These are phyloP conservation scores for Wickerhamiella galacta DNA, from an alignment of 805 yeast genomes.

Conservation along the genomic window DNA sequence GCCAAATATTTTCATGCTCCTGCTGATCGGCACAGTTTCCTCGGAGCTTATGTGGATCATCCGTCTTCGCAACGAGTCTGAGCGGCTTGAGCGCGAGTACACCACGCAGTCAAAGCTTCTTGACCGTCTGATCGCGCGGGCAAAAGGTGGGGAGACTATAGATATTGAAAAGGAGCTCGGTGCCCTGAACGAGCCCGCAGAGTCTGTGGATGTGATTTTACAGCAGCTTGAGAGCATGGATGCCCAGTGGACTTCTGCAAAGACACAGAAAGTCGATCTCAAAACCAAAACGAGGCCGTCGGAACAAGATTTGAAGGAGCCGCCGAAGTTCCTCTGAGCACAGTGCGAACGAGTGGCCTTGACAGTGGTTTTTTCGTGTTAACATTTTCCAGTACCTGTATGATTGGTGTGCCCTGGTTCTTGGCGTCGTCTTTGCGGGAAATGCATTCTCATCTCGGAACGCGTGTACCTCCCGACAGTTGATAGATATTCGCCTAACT, in stretches of 20 bases:
- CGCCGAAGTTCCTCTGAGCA: too few species aligned
- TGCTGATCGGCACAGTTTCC: constrained; percentile 30
- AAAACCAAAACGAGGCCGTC: too few species aligned
- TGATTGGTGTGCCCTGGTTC: too few species aligned
- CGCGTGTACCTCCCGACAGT: too few species aligned
- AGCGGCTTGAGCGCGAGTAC: constrained; percentile 27
- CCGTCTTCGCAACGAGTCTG: constrained; percentile 25
- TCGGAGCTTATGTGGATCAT: constrained; percentile 33
- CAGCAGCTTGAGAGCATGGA: constrained; percentile 18
- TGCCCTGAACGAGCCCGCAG: constrained; percentile 9
- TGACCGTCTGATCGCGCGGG: constrained; percentile 25
- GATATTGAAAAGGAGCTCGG: constrained; percentile 27
- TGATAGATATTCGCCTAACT: too few species aligned
- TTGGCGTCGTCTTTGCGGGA: too few species aligned
- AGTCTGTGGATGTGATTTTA: constrained; percentile 15
- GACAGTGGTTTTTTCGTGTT: too few species aligned
- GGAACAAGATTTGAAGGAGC: too few species aligned
- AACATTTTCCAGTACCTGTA: too few species aligned
- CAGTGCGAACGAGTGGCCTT: too few species aligned
- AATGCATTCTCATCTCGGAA: too few species aligned
- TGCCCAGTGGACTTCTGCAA: constrained; percentile 11
- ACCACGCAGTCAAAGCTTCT: constrained; percentile 25
- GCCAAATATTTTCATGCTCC: constrained; percentile 17
- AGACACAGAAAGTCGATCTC: too few species aligned
- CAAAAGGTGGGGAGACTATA: constrained; percentile 26